These are phyloP conservation scores for Homolaphlyctis polyrhiza DNA, from an alignment of 371 early-diverging fungal genomes.

Conservation along the genomic window DNA sequence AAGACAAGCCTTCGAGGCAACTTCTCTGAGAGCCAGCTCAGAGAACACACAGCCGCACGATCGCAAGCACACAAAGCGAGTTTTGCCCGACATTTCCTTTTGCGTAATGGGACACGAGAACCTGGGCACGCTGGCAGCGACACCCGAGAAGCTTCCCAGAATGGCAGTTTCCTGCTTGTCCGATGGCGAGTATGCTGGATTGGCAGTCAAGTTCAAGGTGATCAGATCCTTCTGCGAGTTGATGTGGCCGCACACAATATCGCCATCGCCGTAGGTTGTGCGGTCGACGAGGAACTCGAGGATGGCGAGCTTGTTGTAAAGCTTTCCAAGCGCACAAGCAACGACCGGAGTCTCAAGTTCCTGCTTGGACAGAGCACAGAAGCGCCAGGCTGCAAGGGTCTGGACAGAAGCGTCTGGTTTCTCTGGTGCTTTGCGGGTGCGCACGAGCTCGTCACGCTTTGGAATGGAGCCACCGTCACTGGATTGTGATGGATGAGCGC, in stretches of 20 bases:
- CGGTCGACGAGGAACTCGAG: slow-evolving; percentile 77
- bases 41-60: slow-evolving; percentile 89
- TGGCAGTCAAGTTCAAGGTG: slow-evolving; percentile 65
- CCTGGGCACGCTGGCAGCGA: slow-evolving; percentile 26
- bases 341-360: slow-evolving; percentile 77
- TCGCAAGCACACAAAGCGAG: slow-evolving; percentile 68
- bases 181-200: slow-evolving; percentile 53
- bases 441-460: slow-evolving; percentile 87
- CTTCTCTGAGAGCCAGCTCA: slow-evolving; percentile 74
- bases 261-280: slow-evolving; percentile 73
- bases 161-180: slow-evolving; percentile 16
- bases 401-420: slow-evolving; percentile 67
- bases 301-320: slow-evolving; percentile 90
- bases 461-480: slow-evolving; percentile 96
- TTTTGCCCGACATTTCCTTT: slow-evolving; percentile 92
- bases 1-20: slow-evolving; percentile 57
- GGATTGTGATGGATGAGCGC: no score
- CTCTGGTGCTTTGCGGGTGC: slow-evolving; percentile 74
- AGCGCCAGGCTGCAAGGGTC: slow-evolving; percentile 64
- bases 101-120: slow-evolving; percentile 88
- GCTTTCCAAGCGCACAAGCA: slow-evolving; percentile 72
- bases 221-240: slow-evolving; percentile 64
- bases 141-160: slow-evolving; percentile 13
- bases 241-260: slow-evolving; percentile 76
- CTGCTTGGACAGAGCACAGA: slow-evolving; percentile 85